These are phyloP conservation scores for Orobanche coerulescens DNA, from an alignment of 257 asterid genomes.

Conservation along the genomic window DNA sequence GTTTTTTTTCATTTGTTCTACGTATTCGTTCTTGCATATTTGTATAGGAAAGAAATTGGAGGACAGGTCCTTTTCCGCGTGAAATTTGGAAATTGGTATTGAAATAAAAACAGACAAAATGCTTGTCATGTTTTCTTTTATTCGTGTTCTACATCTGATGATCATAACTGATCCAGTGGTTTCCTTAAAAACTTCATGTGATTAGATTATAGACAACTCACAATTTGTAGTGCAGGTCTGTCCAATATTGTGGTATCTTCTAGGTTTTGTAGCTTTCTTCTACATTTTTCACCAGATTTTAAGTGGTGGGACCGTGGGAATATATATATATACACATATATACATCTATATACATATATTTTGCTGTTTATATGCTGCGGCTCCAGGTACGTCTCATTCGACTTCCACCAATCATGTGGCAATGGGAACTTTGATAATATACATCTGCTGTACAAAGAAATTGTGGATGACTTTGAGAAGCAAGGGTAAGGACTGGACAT, in stretches of 20 bases:
- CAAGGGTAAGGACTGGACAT: slow-evolving; percentile 59
- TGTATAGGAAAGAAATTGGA: slow-evolving; percentile 8
- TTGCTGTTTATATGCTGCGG: slow-evolving; percentile 19
- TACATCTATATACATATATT: too few relatives aligned
- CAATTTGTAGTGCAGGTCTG: not conserved
- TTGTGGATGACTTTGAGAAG: slow-evolving; percentile 69
- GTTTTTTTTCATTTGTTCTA: slow-evolving; percentile 1
- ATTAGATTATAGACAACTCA: slow-evolving; percentile 6
- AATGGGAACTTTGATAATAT: slow-evolving; percentile 73
- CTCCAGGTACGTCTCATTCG: slow-evolving; percentile 79
- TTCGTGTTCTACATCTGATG: slow-evolving; percentile 14
- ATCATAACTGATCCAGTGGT: slow-evolving; percentile 13
- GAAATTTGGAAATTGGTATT: slow-evolving; percentile 8
- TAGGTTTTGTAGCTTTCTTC: slow-evolving; percentile 8
- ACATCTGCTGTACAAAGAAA: slow-evolving; percentile 61
- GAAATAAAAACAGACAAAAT: slow-evolving; percentile 9
- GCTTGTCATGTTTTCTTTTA: slow-evolving; percentile 13
- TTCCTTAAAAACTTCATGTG: slow-evolving; percentile 8
- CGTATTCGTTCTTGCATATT: not conserved
- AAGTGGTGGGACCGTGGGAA: not conserved
- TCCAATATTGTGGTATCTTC: slow-evolving; percentile 11
- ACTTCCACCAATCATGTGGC: slow-evolving; percentile 85
- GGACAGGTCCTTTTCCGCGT: not conserved
- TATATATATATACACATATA: too few relatives aligned
- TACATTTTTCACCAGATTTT: slow-evolving; percentile 15